phyloP scores from a whole-genome alignment of 345 rosid genomes.

The Populus alba region DNA sequence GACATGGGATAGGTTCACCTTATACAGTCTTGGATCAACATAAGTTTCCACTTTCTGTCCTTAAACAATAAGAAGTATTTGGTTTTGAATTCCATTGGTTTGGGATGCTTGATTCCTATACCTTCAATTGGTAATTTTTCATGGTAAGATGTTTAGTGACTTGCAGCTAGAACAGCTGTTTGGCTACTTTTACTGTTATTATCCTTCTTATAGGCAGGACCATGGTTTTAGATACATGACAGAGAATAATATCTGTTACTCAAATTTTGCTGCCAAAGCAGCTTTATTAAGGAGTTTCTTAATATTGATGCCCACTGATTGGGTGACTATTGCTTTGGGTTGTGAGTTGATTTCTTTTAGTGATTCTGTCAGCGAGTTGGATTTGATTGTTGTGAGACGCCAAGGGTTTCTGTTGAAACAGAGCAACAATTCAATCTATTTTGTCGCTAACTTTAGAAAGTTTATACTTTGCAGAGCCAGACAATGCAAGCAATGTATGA shows the following conservation, averaged over 20 bases:
- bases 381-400: conserved; percentile 1
- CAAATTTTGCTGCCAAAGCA: not conserved
- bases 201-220: not conserved
- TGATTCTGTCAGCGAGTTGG: not conserved
- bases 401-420: not conserved
- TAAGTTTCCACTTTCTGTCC: not conserved
- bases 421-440: not conserved
- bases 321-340: not conserved
- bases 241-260: not conserved
- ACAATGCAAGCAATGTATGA: conserved; percentile 91
- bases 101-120: not conserved
- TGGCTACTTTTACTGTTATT: not conserved
- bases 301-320: not conserved
- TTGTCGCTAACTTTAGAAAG: not conserved
- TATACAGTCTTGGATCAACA: not conserved
- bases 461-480: conserved; percentile 59
- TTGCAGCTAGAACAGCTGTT: not conserved
- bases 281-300: not conserved
- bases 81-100: not conserved
- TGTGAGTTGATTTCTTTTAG: not conserved
- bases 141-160: not conserved
- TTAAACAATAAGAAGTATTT: not conserved
- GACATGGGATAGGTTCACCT: not conserved
- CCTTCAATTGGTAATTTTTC: conserved; percentile 1
- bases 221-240: not conserved